Conservation (phyloP, 768 basidiomycete genomes). For the Leucogyrophana mollusca region DNA sequence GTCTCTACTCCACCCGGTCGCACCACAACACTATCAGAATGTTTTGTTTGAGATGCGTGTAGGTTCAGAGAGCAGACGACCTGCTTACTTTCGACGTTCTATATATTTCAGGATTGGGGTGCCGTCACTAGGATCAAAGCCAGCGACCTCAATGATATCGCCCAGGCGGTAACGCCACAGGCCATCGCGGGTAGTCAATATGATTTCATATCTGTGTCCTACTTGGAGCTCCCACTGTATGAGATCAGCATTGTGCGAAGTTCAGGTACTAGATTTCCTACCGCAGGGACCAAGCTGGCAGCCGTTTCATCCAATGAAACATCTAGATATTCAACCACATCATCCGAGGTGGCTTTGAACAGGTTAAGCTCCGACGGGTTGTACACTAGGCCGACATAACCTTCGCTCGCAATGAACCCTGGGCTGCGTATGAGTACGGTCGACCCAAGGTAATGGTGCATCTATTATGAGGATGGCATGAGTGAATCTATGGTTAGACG, state of each 20-base stretch:
- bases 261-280: not conserved
- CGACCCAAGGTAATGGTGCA: constrained; percentile 6
- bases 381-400: constrained; percentile 1
- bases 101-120: constrained; percentile 4
- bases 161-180: constrained; percentile 10
- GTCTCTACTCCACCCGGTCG: not conserved
- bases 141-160: constrained; percentile 7
- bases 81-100: constrained; percentile 8
- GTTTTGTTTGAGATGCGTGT: no score
- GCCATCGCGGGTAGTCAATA: constrained; percentile 9
- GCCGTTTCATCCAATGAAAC: not conserved
- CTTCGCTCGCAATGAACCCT: constrained; percentile 5
- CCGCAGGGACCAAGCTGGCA: not conserved
- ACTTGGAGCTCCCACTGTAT: constrained; percentile 3
- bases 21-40: not conserved
- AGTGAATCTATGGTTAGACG: not conserved
- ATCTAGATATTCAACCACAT: constrained; percentile 7
- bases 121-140: constrained; percentile 9
- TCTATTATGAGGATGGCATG: no score
- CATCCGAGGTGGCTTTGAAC: constrained; percentile 3
- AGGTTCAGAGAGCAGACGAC: not conserved
- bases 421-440: not conserved
- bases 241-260: not conserved
- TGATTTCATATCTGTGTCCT: constrained; percentile 5
- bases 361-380: not conserved